phyloP scores from a whole-genome alignment of 805 yeast genomes.

The Naumovozyma baii region DNA sequence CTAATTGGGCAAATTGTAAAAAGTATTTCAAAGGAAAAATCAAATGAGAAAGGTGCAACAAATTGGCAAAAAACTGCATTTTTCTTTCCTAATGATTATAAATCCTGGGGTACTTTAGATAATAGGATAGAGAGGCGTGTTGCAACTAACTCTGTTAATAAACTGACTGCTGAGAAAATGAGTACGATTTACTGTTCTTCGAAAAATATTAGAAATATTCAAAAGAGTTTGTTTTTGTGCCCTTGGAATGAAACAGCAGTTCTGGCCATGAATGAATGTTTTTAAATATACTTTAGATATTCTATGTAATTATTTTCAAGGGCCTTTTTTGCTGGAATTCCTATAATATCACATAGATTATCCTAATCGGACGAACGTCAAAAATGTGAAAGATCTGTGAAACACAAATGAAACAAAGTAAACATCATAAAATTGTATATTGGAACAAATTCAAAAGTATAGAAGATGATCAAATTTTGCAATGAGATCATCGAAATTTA shows the following conservation, averaged over 20 bases:
- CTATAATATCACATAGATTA: no score
- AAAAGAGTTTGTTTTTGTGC: conserved; percentile 56
- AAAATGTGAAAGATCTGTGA: no score
- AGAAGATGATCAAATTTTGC: no score
- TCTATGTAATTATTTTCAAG: no score
- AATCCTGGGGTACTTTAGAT: conserved; percentile 62
- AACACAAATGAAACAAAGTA: no score
- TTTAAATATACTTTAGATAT: conserved; percentile 11
- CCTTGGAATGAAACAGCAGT: conserved; percentile 40
- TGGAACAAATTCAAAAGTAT: no score
- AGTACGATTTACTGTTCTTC: conserved; percentile 42
- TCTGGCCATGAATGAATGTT: conserved; percentile 24
- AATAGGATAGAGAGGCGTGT: conserved; percentile 47
- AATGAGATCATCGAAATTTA: no score
- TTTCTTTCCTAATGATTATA: conserved; percentile 60
- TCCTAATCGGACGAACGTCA: no score
- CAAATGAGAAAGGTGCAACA: conserved; percentile 11
- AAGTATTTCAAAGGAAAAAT: conserved; percentile 27
- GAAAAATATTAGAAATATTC: conserved; percentile 45
- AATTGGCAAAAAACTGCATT: conserved; percentile 63
- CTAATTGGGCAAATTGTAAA: conserved; percentile 44
- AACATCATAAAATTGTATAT: no score
- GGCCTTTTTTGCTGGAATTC: no score
- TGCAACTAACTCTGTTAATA: conserved; percentile 42
- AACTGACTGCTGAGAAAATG: conserved; percentile 39